These are phyloP conservation scores for Aspergillus quadricinctus DNA, from an alignment of 2,329 filamentous ascomycete genomes.

Conservation along the genomic window DNA sequence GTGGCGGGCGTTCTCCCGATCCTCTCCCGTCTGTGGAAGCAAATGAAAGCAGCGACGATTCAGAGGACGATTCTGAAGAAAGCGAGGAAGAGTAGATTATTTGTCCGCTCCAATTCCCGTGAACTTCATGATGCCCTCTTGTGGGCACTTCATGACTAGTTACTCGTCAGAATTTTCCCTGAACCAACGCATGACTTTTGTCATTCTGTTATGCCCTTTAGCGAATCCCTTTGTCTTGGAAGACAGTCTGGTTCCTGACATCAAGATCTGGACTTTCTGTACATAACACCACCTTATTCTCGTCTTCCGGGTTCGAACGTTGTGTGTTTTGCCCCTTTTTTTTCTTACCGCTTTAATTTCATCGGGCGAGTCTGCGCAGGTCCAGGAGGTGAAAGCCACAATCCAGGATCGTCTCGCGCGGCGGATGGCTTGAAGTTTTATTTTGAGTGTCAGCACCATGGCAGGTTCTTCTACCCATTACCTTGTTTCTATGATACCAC, in stretches of 20 bases:
- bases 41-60: slow-evolving; percentile 43
- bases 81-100: slow-evolving; percentile 46
- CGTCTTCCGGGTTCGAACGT: slow-evolving; percentile 6
- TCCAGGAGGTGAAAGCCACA: background rate
- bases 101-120: background rate
- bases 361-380: background rate
- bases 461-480: slow-evolving; percentile 1
- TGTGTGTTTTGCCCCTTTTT: slow-evolving; percentile 1
- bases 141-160: background rate
- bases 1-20: slow-evolving; percentile 38
- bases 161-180: background rate
- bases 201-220: slow-evolving; percentile 3
- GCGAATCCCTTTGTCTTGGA: slow-evolving; percentile 8
- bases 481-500: slow-evolving; percentile 1
- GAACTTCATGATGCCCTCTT: background rate
- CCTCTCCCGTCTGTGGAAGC: slow-evolving; percentile 41
- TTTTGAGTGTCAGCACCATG: slow-evolving; percentile 8
- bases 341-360: background rate
- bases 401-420: background rate
- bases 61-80: slow-evolving; percentile 47
- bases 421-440: background rate
- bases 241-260: slow-evolving; percentile 7
- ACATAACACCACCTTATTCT: slow-evolving; percentile 14
- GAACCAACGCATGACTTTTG: background rate
- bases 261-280: slow-evolving; percentile 15